Percentiles rank a stretch among this genome's conserved stretches.
Evolutionary conservation across 2,329 filamentous ascomycete species (phyloP).

Genomic region (Botryotinia calthae): DNA sequence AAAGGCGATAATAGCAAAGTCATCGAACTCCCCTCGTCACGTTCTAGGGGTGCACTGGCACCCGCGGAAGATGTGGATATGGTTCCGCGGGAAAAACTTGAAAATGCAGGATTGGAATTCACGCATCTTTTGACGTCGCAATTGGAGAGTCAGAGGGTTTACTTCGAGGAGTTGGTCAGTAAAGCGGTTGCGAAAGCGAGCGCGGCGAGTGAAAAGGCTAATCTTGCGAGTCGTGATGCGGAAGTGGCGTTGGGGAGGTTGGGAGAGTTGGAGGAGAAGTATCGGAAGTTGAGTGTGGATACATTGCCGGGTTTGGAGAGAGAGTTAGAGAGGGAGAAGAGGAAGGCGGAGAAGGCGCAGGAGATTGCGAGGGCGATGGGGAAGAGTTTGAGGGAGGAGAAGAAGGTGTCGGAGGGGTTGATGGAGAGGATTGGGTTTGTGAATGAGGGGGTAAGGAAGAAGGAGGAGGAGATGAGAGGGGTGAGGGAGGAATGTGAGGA

Average conservation of each 20-base stretch:
- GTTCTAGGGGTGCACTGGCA: constrained; percentile 16
- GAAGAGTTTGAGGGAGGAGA: constrained; percentile 80
- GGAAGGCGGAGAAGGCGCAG: constrained; percentile 68
- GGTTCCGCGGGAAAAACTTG: constrained; percentile 66
- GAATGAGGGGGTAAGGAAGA: constrained; percentile 56
- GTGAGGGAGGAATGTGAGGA: constrained; percentile 83
- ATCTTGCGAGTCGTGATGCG: constrained; percentile 55
- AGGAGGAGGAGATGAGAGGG: constrained; percentile 67
- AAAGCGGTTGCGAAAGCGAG: constrained; percentile 88
- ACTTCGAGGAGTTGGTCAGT: constrained; percentile 89
- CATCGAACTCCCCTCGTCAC: constrained; percentile 71
- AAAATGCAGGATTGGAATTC: constrained; percentile 87
- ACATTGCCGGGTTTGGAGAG: constrained; percentile 68
- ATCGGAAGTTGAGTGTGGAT: constrained; percentile 48
- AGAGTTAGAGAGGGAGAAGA: constrained; percentile 66
- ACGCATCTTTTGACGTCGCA: constrained; percentile 91
- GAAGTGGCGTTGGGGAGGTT: constrained; percentile 51
- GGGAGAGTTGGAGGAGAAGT: constrained; percentile 51
- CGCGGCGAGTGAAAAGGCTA: constrained; percentile 65
- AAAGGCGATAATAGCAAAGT: constrained; percentile 84
- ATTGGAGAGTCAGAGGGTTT: constrained; percentile 85
- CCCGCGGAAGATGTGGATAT: constrained; percentile 54
- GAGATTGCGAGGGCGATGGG: constrained; percentile 73
- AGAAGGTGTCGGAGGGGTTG: constrained; percentile 75
- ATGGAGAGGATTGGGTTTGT: constrained; percentile 79